Base-by-base conservation (phyloP, 2,329 filamentous ascomycete genomes). In the Fusarium subglutinans region DNA sequence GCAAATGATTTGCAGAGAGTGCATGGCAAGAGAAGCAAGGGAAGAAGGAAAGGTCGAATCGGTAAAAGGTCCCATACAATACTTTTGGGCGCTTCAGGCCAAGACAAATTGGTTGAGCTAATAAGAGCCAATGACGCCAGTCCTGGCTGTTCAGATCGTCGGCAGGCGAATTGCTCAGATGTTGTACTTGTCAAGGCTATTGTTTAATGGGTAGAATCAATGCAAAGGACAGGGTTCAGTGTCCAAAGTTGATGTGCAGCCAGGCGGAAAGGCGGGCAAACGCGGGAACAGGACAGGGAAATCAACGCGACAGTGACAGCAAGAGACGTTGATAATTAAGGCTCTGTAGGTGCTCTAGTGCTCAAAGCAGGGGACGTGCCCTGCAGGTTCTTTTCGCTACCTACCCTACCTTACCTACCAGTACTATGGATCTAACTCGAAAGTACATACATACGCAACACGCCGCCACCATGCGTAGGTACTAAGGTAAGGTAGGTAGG, bases 131-230 rank as follows among this genome's bases (percentile, higher is more conserved):
- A 78, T 77, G 68, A 78, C 72, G 75, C 76, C 64, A 67, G 67
- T 50, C 72, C 66, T 69, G 60, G 61, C 72, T 76, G 74, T 73
- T 78, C 73, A 66, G 74, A 78, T 78, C 76, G 72, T 74, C 75
- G 44, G 65, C 66, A 73, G 76, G 68, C 68, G 71, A 78, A 73
- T 74, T 64, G 66, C 63, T 76, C 57, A 71, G 74, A 73, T 69
- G 75, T 78, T 73, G 74, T 72, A 73, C 55, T 40, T 37, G 55
- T 66, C 47, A 61, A 72, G 66, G 47, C 67, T 62, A 71, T 69
- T 71, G 75, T 70, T 65, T 57, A 35, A 66, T 66, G 67, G 70
- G 61, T 18, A 66, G 64, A 68, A 47, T 54, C 41, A 60, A 63
- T 38, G 50, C 58, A 71, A 59, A 69, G 17, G 66, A 74, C 67